Conservation (phyloP, 1,139 yeast genomes). For the Lodderomyces pseudojiufengensis region DNA sequence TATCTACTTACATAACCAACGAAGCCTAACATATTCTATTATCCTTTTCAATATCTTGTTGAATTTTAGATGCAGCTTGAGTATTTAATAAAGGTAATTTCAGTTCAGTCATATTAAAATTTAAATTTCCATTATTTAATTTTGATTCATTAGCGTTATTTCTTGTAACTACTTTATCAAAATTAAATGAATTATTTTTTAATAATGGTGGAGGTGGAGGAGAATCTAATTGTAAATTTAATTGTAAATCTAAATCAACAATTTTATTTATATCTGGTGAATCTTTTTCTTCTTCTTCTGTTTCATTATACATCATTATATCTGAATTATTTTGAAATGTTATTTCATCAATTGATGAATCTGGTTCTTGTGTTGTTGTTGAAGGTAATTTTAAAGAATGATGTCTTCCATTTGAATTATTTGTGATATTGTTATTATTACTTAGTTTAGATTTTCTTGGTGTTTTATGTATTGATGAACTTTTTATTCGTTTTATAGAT, state of each 20-base stretch:
- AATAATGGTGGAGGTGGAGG: constrained; percentile 21
- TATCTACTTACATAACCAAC: too few species aligned
- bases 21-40: too few species aligned
- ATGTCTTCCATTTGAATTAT: not conserved
- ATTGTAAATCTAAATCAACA: constrained; percentile 26
- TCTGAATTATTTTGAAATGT: constrained; percentile 6
- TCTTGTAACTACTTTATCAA: not conserved
- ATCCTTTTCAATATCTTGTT: not conserved
- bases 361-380: constrained; percentile 9
- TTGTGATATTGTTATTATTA: not conserved
- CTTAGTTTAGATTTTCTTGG: constrained; percentile 17
- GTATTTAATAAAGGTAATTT: constrained; percentile 33
- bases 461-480: constrained; percentile 21
- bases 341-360: constrained; percentile 13
- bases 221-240: constrained; percentile 29
- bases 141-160: constrained; percentile 1
- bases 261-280: constrained; percentile 9
- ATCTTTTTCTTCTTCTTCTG: constrained; percentile 4
- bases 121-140: not conserved
- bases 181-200: not conserved
- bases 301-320: not conserved
- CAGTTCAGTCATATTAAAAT: constrained; percentile 12
- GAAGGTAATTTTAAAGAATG: constrained; percentile 3
- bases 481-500: constrained; percentile 23
- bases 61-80: constrained; percentile 29